phyloP scores from a whole-genome alignment of 129 eudicot species.

The Lonicera japonica region DNA sequence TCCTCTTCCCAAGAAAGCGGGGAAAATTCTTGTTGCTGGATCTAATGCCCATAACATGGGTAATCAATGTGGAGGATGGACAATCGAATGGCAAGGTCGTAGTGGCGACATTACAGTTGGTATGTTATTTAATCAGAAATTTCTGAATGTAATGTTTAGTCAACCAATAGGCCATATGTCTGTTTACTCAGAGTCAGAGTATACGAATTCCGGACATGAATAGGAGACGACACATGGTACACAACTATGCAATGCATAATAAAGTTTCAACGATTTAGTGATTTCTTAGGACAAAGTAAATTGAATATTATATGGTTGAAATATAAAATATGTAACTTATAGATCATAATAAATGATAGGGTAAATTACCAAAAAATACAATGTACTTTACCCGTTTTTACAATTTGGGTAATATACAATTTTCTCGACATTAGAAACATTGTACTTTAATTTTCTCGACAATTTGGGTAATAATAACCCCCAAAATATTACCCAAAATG shows the following conservation, averaged over 20 bases:
- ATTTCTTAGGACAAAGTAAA: no score
- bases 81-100: slow-evolving; percentile 62
- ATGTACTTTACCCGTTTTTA: no score
- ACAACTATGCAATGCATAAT: background rate
- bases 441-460: no score
- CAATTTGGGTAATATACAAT: no score
- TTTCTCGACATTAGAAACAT: no score
- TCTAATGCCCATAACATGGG: slow-evolving; percentile 63
- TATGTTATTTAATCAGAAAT: slow-evolving; percentile 12
- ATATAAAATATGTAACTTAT: background rate
- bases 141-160: background rate
- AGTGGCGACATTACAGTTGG: slow-evolving; percentile 54
- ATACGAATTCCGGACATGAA: no score
- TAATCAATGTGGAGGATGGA: slow-evolving; percentile 78
- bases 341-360: background rate
- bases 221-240: no score
- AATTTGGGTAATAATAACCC: no score
- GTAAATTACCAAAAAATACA: no score
- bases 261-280: no score
- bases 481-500: no score
- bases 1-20: slow-evolving; percentile 55
- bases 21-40: slow-evolving; percentile 69
- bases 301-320: background rate
- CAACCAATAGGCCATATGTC: background rate
- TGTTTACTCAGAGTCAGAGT: background rate